Base-by-base conservation (phyloP, 176 grass and related monocot genomes). In the Stipa capillata region DNA sequence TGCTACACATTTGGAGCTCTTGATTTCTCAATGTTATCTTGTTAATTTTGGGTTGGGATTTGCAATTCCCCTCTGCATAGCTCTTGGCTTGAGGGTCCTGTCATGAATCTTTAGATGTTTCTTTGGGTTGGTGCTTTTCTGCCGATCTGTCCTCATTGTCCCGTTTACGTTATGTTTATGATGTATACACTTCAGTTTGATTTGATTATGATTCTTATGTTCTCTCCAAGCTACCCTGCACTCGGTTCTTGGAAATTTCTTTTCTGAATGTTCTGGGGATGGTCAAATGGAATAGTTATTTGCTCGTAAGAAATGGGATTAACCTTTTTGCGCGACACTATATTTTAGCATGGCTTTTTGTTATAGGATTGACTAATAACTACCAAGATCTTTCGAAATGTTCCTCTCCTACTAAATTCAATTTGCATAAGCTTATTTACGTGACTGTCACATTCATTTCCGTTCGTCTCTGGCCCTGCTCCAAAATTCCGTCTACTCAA, bases 61-160 rank as follows among this genome's bases (percentile, higher is more conserved):
- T 44, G 41, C 48, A 20, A 55, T 50, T 84, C 25, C 48, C 32
- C 4, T 4, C 10, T 41, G 42, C 64, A 0, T 51, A 5, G 32
- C 73, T 68, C 67, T 80, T 87, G 61, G 39, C 15, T 45, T 42
- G 17, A 40, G 20, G 10, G 81, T 72, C 25, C 58, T 21, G 4
- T 27, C 70, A 35, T 37, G 17, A 77, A 84, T 79, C 65, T n/a
- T n/a, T 68, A 35, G 18, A 84, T 58, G 67, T 68, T 79, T 80
- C 50, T 64, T 39, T 42, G 21, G 27, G 43, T 62, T 4, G 20
- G n/a, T n/a, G 16, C n/a, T 7, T 78, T 65, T 73, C 39, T 48
- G 21, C 24, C 27, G 57, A 3, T 8, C 31, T 45, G n/a, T 24
- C 27, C 49, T 7, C 25, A 2, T 25, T n/a, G 53, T 44, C 27